phyloP scores from a whole-genome alignment of 2,329 filamentous ascomycete species.

The Hortaea werneckii region DNA sequence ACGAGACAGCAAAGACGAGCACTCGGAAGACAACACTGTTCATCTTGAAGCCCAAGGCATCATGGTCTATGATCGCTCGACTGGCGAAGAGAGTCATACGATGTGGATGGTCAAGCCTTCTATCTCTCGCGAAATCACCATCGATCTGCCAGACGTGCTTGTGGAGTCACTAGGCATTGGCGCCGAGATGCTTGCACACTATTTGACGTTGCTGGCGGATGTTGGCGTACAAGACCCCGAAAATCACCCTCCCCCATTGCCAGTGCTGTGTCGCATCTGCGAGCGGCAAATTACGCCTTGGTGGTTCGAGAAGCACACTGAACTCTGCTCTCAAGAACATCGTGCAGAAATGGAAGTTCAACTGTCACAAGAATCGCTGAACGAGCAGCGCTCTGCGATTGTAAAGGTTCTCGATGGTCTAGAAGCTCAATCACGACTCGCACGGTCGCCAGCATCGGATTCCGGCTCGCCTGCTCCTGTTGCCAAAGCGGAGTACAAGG shows the following conservation, averaged over 20 bases:
- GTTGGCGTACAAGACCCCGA: constrained; percentile 63
- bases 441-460: constrained; percentile 43
- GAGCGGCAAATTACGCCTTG: constrained; percentile 94
- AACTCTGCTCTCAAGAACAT: constrained; percentile 90
- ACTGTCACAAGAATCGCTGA: constrained; percentile 82
- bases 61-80: constrained; percentile 87
- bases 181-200: constrained; percentile 86
- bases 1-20: background rate
- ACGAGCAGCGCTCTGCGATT: constrained; percentile 86
- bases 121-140: constrained; percentile 83
- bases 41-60: constrained; percentile 94
- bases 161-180: constrained; percentile 91
- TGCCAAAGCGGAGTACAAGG: constrained; percentile 67
- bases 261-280: constrained; percentile 90
- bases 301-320: constrained; percentile 99
- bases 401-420: constrained; percentile 90
- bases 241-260: constrained; percentile 67
- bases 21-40: constrained; percentile 40
- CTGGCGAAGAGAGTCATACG: constrained; percentile 81
- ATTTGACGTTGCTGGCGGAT: constrained; percentile 82
- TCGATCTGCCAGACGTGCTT: constrained; percentile 79
- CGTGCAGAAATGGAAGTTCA: constrained; percentile 96
- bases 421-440: constrained; percentile 64
- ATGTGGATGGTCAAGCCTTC: constrained; percentile 99
- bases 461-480: constrained; percentile 27